These are phyloP conservation scores for Gigaspora rosea DNA, from an alignment of 192 early-diverging fungal genomes.

Conservation along the genomic window DNA sequence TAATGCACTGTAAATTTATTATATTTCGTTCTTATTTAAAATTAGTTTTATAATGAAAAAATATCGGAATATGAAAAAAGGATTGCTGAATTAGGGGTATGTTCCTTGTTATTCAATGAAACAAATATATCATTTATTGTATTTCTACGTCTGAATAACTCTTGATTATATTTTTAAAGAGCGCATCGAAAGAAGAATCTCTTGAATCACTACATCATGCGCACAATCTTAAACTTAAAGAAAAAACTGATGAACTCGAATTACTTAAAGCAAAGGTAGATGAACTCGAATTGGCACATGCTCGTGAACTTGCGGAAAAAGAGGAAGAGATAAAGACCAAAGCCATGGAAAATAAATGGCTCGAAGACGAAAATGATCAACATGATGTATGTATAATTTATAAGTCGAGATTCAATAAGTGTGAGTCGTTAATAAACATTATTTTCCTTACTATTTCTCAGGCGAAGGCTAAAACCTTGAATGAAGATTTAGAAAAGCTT, in stretches of 20 bases:
- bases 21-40: too few relatives aligned
- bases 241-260: background rate
- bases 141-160: background rate
- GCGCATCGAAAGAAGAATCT: background rate
- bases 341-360: constrained; percentile 42
- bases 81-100: too few relatives aligned
- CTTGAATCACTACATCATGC: background rate
- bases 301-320: constrained; percentile 13
- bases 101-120: too few relatives aligned
- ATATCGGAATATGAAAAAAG: background rate
- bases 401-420: background rate
- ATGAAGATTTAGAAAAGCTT: constrained; percentile 2
- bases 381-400: constrained; percentile 36
- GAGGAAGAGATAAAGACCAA: constrained; percentile 35
- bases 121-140: background rate
- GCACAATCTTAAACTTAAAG: too few relatives aligned
- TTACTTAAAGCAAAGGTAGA: background rate
- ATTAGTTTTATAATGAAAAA: too few relatives aligned
- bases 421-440: background rate
- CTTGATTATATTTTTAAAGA: background rate
- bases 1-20: too few relatives aligned
- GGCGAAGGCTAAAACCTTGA: background rate
- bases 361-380: constrained; percentile 41
- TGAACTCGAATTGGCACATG: constrained; percentile 21
- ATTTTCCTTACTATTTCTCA: background rate